Percentiles rank a stretch among this genome's conserved stretches.
Evolutionary conservation across 2,329 filamentous ascomycete species (phyloP).

Genomic region (Zelopaecilomyces penicillatus): DNA sequence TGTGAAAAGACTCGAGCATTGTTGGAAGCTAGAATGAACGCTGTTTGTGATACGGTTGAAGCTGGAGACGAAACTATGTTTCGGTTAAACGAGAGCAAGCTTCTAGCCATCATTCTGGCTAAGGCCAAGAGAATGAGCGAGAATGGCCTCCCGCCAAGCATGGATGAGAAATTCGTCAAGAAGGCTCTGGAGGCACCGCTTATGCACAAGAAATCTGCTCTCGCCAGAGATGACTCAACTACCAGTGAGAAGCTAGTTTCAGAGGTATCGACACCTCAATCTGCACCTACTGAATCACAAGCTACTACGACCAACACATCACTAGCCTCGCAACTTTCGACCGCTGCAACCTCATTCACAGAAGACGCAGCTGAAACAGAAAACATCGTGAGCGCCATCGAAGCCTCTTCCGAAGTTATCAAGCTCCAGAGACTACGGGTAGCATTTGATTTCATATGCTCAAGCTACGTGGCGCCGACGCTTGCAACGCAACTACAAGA

Average conservation of each 20-base stretch:
- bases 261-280: slow-evolving; percentile 12
- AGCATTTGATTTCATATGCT: slow-evolving; percentile 56
- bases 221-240: slow-evolving; percentile 6
- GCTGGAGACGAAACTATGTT: slow-evolving; percentile 82
- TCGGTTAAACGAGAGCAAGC: slow-evolving; percentile 64
- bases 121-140: slow-evolving; percentile 67
- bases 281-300: slow-evolving; percentile 32
- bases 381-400: slow-evolving; percentile 32
- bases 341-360: slow-evolving; percentile 36
- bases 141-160: slow-evolving; percentile 60
- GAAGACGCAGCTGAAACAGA: slow-evolving; percentile 24
- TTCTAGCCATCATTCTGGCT: slow-evolving; percentile 53
- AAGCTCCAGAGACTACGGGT: slow-evolving; percentile 56
- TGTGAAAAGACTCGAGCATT: slow-evolving; percentile 37
- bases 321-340: slow-evolving; percentile 32
- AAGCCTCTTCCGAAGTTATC: slow-evolving; percentile 40
- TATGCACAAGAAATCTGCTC: slow-evolving; percentile 49
- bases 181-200: slow-evolving; percentile 69
- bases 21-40: slow-evolving; percentile 58
- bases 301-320: slow-evolving; percentile 29
- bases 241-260: slow-evolving; percentile 12
- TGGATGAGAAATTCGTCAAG: slow-evolving; percentile 79
- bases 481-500: slow-evolving; percentile 35
- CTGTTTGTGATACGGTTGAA: slow-evolving; percentile 73
- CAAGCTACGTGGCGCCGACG: slow-evolving; percentile 47